Conservation (phyloP, 177 flowering plant genomes). For the Vitis hybrid region DNA sequence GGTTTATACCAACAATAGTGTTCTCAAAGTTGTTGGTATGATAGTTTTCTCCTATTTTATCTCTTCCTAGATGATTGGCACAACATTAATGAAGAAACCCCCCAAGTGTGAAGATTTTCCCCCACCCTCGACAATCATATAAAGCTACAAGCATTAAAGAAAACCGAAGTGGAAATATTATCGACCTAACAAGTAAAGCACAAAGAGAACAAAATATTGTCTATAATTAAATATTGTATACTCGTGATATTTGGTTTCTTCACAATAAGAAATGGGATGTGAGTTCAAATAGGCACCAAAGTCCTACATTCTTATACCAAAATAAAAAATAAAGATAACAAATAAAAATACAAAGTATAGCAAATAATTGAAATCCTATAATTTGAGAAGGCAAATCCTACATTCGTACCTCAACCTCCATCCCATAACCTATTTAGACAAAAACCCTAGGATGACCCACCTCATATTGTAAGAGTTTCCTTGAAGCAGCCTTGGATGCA, state of each 20-base stretch:
- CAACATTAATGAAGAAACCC: conserved; percentile 47
- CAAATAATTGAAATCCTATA: neutral
- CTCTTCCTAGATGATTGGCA: conserved; percentile 33
- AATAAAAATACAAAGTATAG: too few species aligned
- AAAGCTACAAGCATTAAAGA: neutral
- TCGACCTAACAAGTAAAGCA: too few species aligned
- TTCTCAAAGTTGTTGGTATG: conserved; percentile 11
- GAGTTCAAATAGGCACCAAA: too few species aligned
- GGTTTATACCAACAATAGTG: too few species aligned
- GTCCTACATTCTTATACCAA: too few species aligned
- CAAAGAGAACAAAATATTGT: too few species aligned
- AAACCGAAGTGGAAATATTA: too few species aligned
- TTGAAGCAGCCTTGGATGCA: conserved; percentile 99
- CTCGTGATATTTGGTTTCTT: too few species aligned
- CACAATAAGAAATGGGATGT: too few species aligned
- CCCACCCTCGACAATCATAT: conserved; percentile 33
- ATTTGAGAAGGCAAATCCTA: neutral
- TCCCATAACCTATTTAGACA: conserved; percentile 94
- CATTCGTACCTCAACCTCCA: conserved; percentile 88
- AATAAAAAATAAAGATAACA: too few species aligned
- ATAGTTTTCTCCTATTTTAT: conserved; percentile 25
- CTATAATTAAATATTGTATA: too few species aligned
- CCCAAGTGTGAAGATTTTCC: conserved; percentile 42
- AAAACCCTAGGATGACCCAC: conserved; percentile 93
- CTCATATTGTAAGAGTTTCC: conserved; percentile 92